A percentile compares a stretch with the other conserved stretches of the same genome.
These are phyloP conservation scores for Phyllosticta citriasiana DNA, from an alignment of 2,329 filamentous ascomycete genomes.

Conservation along the genomic window DNA sequence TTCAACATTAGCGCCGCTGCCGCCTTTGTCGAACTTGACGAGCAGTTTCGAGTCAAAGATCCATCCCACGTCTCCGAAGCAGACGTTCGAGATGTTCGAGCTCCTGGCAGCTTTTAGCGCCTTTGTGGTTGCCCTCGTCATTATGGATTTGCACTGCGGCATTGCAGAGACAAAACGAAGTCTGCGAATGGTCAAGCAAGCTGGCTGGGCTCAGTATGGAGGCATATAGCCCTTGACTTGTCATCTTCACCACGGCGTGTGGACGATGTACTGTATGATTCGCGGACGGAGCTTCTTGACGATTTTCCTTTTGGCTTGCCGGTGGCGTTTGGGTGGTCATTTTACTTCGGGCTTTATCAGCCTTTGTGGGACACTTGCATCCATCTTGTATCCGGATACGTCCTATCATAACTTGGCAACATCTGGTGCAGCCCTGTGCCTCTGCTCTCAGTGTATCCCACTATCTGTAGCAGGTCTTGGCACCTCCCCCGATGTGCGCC, in stretches of 20 bases:
- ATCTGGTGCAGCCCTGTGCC: background rate
- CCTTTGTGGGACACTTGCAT: background rate
- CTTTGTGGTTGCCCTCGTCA: conserved; percentile 6
- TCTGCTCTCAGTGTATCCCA: background rate
- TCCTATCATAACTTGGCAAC: background rate
- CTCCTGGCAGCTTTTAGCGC: conserved; percentile 9
- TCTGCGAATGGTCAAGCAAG: background rate
- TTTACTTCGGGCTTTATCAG: background rate
- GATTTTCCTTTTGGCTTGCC: background rate
- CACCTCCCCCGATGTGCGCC: background rate
- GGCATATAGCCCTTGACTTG: background rate
- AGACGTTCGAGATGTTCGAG: conserved; percentile 9
- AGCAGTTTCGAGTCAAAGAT: conserved; percentile 16
- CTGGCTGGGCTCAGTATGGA: background rate
- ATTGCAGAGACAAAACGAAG: conserved; percentile 4
- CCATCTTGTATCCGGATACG: background rate
- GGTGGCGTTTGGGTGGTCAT: background rate
- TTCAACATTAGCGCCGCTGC: conserved; percentile 31
- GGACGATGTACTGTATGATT: background rate
- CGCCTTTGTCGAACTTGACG: conserved; percentile 27
- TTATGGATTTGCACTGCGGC: conserved; percentile 8
- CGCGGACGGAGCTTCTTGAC: background rate
- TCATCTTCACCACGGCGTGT: background rate
- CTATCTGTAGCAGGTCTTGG: background rate
- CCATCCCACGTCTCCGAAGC: conserved; percentile 1